Conservation (phyloP, 352 stramenopile genomes). For the Phytophthora quininea region DNA sequence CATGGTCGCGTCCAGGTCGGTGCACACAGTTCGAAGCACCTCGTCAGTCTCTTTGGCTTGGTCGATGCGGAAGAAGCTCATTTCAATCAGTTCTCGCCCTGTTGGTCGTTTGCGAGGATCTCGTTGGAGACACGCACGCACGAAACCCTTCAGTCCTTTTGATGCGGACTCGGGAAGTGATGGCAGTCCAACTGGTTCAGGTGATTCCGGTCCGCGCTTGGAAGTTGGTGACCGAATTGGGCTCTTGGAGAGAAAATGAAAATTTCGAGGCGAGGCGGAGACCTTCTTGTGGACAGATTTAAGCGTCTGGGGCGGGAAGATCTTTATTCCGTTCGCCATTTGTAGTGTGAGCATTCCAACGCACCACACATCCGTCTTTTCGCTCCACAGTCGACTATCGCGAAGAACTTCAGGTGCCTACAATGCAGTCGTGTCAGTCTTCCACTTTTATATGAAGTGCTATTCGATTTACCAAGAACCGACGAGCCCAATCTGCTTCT, state of each 20-base stretch:
- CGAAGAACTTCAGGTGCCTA: constrained; percentile 39
- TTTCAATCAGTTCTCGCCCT: constrained; percentile 34
- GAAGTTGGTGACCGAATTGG: constrained; percentile 13
- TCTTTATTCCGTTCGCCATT: constrained; percentile 44
- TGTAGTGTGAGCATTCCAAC: constrained; percentile 62
- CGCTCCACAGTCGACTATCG: constrained; percentile 13
- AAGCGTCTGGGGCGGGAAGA: not conserved
- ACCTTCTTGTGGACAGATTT: constrained; percentile 12
- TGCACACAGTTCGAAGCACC: constrained; percentile 60
- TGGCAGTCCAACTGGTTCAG: constrained; percentile 18
- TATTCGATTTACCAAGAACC: constrained; percentile 12
- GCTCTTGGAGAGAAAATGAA: constrained; percentile 11
- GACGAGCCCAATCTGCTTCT: constrained; percentile 15
- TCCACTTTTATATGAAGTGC: not conserved
- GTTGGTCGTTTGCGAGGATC: constrained; percentile 46
- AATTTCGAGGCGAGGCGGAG: constrained; percentile 1
- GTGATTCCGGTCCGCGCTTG: constrained; percentile 10
- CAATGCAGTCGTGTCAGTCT: not conserved
- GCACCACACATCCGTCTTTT: constrained; percentile 63
- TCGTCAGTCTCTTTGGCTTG: constrained; percentile 51
- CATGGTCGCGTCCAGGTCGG: constrained; percentile 69
- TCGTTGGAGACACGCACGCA: constrained; percentile 50
- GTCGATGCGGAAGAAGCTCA: constrained; percentile 67
- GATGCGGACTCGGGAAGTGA: constrained; percentile 51
- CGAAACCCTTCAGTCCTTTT: constrained; percentile 48